Conservation (phyloP, 306 rosid species). For the Geum urbanum region DNA sequence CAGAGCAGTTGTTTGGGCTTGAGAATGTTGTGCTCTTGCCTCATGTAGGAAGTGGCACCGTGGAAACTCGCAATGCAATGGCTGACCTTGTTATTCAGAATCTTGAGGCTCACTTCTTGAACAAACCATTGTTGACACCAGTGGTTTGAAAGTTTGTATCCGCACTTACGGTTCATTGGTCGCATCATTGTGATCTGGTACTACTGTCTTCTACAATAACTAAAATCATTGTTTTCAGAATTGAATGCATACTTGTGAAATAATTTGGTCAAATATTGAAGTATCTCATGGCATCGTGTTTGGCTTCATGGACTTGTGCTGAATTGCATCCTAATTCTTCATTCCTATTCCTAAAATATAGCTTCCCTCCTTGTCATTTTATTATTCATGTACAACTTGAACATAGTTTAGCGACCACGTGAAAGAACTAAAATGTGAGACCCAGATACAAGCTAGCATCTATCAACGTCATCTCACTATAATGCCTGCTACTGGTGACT, state of each 20-base stretch:
- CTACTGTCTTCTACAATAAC: slow-evolving; percentile 2
- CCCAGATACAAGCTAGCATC: too few relatives aligned
- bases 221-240: slow-evolving; percentile 4
- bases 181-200: background rate
- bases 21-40: slow-evolving; percentile 75
- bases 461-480: too few relatives aligned
- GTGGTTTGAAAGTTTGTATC: slow-evolving; percentile 30
- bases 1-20: slow-evolving; percentile 57
- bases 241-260: background rate
- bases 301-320: background rate
- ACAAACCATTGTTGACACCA: slow-evolving; percentile 65
- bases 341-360: too few relatives aligned
- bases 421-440: too few relatives aligned
- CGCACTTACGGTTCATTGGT: background rate
- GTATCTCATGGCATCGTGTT: background rate
- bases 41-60: slow-evolving; percentile 65
- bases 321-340: background rate
- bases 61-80: slow-evolving; percentile 71
- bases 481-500: too few relatives aligned
- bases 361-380: too few relatives aligned
- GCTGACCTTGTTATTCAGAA: slow-evolving; percentile 69
- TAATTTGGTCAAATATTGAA: background rate
- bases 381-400: too few relatives aligned
- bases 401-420: too few relatives aligned
- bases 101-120: slow-evolving; percentile 74